Percentiles rank a stretch among this genome's conserved stretches.
Conservation (phyloP, 805 yeast species). For the Candida nonsorbophila region DNA sequence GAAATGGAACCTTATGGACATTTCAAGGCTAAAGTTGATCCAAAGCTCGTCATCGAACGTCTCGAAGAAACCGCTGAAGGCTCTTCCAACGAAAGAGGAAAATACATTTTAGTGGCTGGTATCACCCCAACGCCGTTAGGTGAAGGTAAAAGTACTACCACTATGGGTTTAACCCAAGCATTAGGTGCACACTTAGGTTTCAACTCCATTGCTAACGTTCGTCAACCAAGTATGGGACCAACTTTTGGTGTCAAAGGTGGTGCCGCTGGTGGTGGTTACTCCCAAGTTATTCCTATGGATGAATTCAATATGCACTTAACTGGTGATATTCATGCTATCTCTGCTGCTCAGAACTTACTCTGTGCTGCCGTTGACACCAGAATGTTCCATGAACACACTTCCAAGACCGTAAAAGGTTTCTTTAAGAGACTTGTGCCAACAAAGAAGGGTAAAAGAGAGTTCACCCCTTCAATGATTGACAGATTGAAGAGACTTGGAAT, state of each 20-base stretch:
- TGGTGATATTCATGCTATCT: slow-evolving; percentile 96
- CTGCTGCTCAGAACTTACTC: slow-evolving; percentile 86
- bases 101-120: slow-evolving; percentile 90
- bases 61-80: slow-evolving; percentile 68
- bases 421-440: slow-evolving; percentile 83
- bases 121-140: slow-evolving; percentile 98
- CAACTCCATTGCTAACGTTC: slow-evolving; percentile 86
- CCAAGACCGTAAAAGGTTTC: slow-evolving; percentile 69
- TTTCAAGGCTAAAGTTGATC: slow-evolving; percentile 81
- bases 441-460: slow-evolving; percentile 73
- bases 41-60: slow-evolving; percentile 28
- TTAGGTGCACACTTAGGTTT: slow-evolving; percentile 83
- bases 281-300: slow-evolving; percentile 98
- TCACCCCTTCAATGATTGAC: slow-evolving; percentile 73
- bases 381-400: slow-evolving; percentile 90
- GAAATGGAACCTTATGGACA: slow-evolving; percentile 90
- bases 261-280: slow-evolving; percentile 98
- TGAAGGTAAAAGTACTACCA: slow-evolving; percentile 96
- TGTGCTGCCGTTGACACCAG: slow-evolving; percentile 98
- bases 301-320: slow-evolving; percentile 97
- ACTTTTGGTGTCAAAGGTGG: slow-evolving; percentile 99
- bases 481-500: slow-evolving; percentile 82
- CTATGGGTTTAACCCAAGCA: slow-evolving; percentile 96
- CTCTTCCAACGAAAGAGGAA: slow-evolving; percentile 59
- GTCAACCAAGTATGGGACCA: slow-evolving; percentile 99